These are phyloP conservation scores for Cornus controversa DNA, from an alignment of 148 eudicot species.

Conservation along the genomic window DNA sequence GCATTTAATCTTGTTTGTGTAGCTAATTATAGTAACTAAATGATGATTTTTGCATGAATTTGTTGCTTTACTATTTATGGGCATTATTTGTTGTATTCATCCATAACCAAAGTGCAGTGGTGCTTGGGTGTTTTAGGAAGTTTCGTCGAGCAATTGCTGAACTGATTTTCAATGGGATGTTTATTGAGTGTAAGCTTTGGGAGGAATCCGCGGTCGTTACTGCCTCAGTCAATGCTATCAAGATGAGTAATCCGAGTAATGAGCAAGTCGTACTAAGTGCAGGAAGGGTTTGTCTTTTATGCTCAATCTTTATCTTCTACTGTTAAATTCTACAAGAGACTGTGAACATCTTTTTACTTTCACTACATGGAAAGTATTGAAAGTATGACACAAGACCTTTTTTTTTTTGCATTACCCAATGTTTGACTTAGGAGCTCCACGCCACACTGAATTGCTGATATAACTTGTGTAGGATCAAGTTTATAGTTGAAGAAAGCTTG, in stretches of 20 bases:
- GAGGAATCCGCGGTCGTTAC: slow-evolving; percentile 60
- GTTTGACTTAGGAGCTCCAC: too few relatives aligned
- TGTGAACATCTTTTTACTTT: not conserved
- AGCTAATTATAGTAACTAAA: not conserved
- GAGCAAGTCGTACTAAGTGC: slow-evolving; percentile 41
- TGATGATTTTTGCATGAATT: not conserved
- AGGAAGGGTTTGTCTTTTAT: slow-evolving; percentile 50
- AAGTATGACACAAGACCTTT: not conserved
- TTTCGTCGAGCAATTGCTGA: slow-evolving; percentile 53
- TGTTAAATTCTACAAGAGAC: not conserved
- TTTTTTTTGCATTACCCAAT: too few relatives aligned
- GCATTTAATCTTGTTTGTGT: not conserved
- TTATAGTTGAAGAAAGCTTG: not conserved
- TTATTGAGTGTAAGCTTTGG: slow-evolving; percentile 61
- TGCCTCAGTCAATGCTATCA: slow-evolving; percentile 49
- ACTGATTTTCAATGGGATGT: slow-evolving; percentile 38
- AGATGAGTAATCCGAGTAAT: slow-evolving; percentile 51
- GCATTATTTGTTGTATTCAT: not conserved
- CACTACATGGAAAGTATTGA: not conserved
- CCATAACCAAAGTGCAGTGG: not conserved
- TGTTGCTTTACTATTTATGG: not conserved
- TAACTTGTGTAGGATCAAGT: not conserved
- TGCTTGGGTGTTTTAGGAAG: slow-evolving; percentile 34
- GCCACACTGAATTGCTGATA: not conserved
- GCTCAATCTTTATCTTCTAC: not conserved